Evolutionary conservation across 148 eudicot species (phyloP).

Genomic region (Arbutus unedo): DNA sequence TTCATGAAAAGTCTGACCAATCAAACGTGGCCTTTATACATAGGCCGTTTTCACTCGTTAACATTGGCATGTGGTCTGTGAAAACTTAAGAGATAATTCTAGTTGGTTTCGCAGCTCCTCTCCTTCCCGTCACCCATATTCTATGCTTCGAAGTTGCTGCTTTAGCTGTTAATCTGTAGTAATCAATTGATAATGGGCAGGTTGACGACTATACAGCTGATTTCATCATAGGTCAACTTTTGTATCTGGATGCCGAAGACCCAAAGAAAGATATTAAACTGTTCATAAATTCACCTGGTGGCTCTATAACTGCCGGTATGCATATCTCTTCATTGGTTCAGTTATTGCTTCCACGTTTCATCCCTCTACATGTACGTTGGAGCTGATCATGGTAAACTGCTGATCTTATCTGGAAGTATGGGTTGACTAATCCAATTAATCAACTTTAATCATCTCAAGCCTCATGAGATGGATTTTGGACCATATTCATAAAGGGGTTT

Average conservation of each 20-base stretch:
- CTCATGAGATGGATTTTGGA: not conserved
- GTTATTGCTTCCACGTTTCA: not conserved
- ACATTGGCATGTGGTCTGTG: not conserved
- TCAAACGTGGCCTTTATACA: not conserved
- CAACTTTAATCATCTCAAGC: not conserved
- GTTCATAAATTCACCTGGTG: slow-evolving; percentile 94
- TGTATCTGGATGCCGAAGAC: slow-evolving; percentile 89
- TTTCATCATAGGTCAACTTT: slow-evolving; percentile 82
- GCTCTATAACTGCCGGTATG: slow-evolving; percentile 85
- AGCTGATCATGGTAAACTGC: not conserved
- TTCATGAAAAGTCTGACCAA: not conserved
- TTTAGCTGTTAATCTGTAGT: not conserved
- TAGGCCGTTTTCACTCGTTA: not conserved
- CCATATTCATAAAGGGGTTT: not conserved
- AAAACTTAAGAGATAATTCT: not conserved
- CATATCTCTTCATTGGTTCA: slow-evolving; percentile 4
- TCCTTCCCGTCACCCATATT: not conserved
- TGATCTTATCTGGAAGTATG: not conserved
- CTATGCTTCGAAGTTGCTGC: not conserved
- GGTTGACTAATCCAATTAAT: not conserved
- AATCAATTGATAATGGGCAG: slow-evolving; percentile 42
- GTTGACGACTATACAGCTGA: slow-evolving; percentile 84
- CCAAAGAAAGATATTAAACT: slow-evolving; percentile 65
- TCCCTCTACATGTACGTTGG: not conserved
- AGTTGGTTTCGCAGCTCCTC: slow-evolving; percentile 1